These are phyloP conservation scores for Fragaria ananassa DNA, from an alignment of 306 rosid genomes.

Conservation along the genomic window DNA sequence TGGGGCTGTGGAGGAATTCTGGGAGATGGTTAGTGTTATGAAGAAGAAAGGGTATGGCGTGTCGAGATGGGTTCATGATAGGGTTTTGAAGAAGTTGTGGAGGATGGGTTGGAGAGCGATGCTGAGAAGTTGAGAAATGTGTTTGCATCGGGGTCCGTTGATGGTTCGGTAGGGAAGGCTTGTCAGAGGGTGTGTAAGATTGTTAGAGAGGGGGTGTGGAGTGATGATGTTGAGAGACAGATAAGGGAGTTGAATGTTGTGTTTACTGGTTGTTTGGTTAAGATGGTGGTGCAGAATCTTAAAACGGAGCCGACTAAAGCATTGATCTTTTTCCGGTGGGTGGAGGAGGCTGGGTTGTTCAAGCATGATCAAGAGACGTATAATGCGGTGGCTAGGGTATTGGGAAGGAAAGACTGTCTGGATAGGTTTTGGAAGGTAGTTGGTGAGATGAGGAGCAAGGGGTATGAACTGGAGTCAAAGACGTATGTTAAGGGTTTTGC, in stretches of 20 bases:
- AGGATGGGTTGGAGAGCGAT: constrained; percentile 46
- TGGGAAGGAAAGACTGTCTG: constrained; percentile 65
- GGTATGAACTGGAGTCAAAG: constrained; percentile 54
- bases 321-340: constrained; percentile 72
- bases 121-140: constrained; percentile 45
- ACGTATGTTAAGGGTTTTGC: constrained; percentile 58
- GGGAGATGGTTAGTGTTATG: constrained; percentile 59
- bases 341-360: constrained; percentile 62
- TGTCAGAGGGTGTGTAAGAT: constrained; percentile 44
- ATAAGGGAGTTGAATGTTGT: constrained; percentile 40
- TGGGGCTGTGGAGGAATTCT: constrained; percentile 55
- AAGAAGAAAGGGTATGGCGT: constrained; percentile 71
- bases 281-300: constrained; percentile 47
- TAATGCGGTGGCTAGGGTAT: constrained; percentile 60
- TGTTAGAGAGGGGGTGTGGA: constrained; percentile 60
- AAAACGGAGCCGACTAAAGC: constrained; percentile 56
- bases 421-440: constrained; percentile 80
- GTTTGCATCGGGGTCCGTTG: constrained; percentile 49
- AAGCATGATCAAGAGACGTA: constrained; percentile 63
- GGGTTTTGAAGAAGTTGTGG: constrained; percentile 43
- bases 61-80: constrained; percentile 38
- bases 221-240: constrained; percentile 55
- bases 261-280: constrained; percentile 44
- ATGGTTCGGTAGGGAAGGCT: constrained; percentile 36
- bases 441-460: constrained; percentile 56